These are phyloP conservation scores for Eragrostis nindensis DNA, from an alignment of 176 grass and related monocot genomes.

Conservation along the genomic window DNA sequence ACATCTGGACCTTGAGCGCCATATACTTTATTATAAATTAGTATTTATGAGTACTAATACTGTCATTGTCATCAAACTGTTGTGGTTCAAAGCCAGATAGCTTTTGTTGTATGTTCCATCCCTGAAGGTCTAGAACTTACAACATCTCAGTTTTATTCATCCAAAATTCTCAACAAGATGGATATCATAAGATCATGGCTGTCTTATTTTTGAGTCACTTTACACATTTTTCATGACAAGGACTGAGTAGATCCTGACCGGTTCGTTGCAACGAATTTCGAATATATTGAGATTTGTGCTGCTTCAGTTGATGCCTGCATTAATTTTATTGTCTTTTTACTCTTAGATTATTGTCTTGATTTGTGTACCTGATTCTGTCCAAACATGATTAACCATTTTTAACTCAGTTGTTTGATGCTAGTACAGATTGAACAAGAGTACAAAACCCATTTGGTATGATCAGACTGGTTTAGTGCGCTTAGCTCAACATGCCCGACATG, in stretches of 20 bases:
- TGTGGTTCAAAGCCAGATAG: not conserved
- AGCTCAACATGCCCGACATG: constrained; percentile 14
- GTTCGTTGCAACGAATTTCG: constrained; percentile 25
- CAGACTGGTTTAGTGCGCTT: constrained; percentile 25
- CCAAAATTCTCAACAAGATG: constrained; percentile 9
- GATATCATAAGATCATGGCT: not conserved
- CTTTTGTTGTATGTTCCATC: constrained; percentile 17
- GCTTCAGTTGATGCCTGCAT: constrained; percentile 24
- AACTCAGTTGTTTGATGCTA: constrained; percentile 33
- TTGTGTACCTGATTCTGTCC: constrained; percentile 24
- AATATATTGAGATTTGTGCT: constrained; percentile 35
- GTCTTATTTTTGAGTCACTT: not conserved
- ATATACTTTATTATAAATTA: not conserved
- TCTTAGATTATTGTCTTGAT: constrained; percentile 27
- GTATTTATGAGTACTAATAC: not conserved
- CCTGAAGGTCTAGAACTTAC: constrained; percentile 21
- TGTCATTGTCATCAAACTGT: constrained; percentile 16
- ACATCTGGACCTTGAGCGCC: not conserved
- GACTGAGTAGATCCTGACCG: not conserved
- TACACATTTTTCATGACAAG: constrained; percentile 2
- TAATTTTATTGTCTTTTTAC: constrained; percentile 16
- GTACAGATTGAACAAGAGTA: constrained; percentile 32
- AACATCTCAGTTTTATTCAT: not conserved
- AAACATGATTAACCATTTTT: constrained; percentile 28
- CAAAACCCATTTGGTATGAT: constrained; percentile 29